These are phyloP conservation scores for Sclerotinia sclerotiorum DNA, from an alignment of 2,329 filamentous ascomycete species.

Conservation along the genomic window DNA sequence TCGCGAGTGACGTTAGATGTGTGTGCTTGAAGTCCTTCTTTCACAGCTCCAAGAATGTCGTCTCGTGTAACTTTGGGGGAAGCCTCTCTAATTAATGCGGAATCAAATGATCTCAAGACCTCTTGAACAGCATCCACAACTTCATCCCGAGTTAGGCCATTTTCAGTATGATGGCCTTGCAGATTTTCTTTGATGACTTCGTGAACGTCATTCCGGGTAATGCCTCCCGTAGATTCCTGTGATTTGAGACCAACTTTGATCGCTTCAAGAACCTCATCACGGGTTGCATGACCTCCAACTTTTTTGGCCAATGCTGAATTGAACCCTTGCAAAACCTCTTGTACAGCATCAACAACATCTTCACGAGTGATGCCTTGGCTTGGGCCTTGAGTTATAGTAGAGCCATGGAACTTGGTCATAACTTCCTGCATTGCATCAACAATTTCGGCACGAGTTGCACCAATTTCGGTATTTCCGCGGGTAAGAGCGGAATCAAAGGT, in stretches of 20 bases:
- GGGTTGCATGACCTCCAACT: constrained; percentile 55
- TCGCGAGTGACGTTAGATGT: constrained; percentile 53
- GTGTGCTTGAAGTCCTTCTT: constrained; percentile 80
- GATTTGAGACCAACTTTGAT: constrained; percentile 79
- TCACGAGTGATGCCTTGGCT: constrained; percentile 67
- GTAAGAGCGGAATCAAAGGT: constrained; percentile 56
- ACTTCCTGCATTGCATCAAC: constrained; percentile 70
- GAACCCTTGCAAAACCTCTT: constrained; percentile 42
- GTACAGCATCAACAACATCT: constrained; percentile 54
- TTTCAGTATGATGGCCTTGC: constrained; percentile 64
- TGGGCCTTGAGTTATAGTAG: constrained; percentile 74
- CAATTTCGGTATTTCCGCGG: constrained; percentile 51
- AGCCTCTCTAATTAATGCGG: constrained; percentile 62
- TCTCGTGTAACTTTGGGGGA: constrained; percentile 70
- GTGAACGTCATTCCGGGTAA: constrained; percentile 80
- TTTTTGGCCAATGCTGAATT: constrained; percentile 47
- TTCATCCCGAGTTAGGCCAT: constrained; percentile 74
- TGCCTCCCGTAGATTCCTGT: constrained; percentile 61
- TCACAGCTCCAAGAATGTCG: constrained; percentile 79
- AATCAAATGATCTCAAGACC: constrained; percentile 82
- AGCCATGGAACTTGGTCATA: constrained; percentile 83
- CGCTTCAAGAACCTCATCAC: constrained; percentile 81
- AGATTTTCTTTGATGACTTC: constrained; percentile 72
- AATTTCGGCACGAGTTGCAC: constrained; percentile 18
- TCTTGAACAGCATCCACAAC: constrained; percentile 81